These are phyloP conservation scores for Wickerhamomyces chambardii DNA, from an alignment of 805 yeast genomes.

Conservation along the genomic window DNA sequence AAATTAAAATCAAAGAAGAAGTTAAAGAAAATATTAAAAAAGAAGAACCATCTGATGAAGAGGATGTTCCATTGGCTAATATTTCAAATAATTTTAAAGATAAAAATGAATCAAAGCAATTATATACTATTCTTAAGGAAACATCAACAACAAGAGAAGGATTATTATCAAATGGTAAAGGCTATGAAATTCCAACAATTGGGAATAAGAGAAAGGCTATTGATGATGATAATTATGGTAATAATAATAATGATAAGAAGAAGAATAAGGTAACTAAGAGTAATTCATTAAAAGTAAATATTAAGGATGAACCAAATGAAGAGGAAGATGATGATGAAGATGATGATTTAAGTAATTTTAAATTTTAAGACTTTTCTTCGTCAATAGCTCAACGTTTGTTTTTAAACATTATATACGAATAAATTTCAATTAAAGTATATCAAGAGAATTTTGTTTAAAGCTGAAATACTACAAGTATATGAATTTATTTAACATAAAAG, in stretches of 20 bases:
- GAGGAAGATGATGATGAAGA: constrained; percentile 15
- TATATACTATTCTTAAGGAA: constrained; percentile 25
- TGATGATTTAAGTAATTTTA: constrained; percentile 13
- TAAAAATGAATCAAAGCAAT: constrained; percentile 9
- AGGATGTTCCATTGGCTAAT: constrained; percentile 12
- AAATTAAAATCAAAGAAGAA: constrained; percentile 7
- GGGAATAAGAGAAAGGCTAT: constrained; percentile 19
- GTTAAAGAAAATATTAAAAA: constrained; percentile 13
- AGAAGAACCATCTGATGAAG: constrained; percentile 13
- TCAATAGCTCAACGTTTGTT: too few species aligned
- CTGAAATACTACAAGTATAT: too few species aligned
- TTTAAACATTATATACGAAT: too few species aligned
- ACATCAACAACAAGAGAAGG: constrained; percentile 6
- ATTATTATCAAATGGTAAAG: constrained; percentile 20
- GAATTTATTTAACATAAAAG: too few species aligned
- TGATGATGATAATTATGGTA: constrained; percentile 10
- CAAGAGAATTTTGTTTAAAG: too few species aligned
- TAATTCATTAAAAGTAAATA: background rate
- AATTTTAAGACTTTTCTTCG: constrained; percentile 12
- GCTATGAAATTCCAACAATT: constrained; percentile 14
- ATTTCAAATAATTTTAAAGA: constrained; percentile 5
- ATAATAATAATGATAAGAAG: background rate
- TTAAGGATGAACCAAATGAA: constrained; percentile 3
- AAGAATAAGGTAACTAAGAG: constrained; percentile 6
- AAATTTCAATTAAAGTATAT: too few species aligned